Evolutionary conservation across 371 early-diverging fungal species (phyloP).

Genomic region (Rhizopus stolonifer): DNA sequence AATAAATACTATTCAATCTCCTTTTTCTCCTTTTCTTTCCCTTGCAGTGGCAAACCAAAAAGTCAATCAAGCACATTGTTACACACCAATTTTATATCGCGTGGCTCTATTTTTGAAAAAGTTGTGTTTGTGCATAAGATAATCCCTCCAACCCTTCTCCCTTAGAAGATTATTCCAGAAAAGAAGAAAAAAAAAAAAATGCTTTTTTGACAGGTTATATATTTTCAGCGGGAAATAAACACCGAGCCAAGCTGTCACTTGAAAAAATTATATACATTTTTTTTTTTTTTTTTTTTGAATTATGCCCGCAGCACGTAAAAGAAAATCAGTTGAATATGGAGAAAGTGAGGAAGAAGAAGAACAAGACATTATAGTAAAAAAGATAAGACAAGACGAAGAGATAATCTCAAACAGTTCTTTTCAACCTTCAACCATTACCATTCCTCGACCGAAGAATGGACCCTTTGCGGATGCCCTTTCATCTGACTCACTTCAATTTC

Average conservation of each 20-base stretch:
- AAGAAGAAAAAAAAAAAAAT: too few relatives aligned
- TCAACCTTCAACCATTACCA: constrained; percentile 24
- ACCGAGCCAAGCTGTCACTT: too few relatives aligned
- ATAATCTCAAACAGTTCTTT: constrained; percentile 9
- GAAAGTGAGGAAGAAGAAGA: background rate
- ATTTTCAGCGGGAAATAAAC: too few relatives aligned
- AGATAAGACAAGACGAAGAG: too few relatives aligned
- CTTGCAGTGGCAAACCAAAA: constrained; percentile 1
- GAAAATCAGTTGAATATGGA: background rate
- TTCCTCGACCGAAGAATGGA: constrained; percentile 47
- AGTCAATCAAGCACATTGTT: constrained; percentile 19
- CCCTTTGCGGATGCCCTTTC: constrained; percentile 57
- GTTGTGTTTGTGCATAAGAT: too few relatives aligned
- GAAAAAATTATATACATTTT: too few relatives aligned
- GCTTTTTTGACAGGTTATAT: too few relatives aligned
- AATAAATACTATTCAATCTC: background rate
- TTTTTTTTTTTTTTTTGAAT: too few relatives aligned
- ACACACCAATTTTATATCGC: constrained; percentile 4
- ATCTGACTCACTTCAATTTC: constrained; percentile 48
- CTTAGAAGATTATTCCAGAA: too few relatives aligned
- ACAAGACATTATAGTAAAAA: too few relatives aligned
- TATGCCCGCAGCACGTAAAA: too few relatives aligned
- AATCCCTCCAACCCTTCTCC: too few relatives aligned
- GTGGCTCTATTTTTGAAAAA: background rate
- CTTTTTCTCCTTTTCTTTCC: background rate